Conservation (phyloP, 805 yeast species). For the Yarrowia hollandica region DNA sequence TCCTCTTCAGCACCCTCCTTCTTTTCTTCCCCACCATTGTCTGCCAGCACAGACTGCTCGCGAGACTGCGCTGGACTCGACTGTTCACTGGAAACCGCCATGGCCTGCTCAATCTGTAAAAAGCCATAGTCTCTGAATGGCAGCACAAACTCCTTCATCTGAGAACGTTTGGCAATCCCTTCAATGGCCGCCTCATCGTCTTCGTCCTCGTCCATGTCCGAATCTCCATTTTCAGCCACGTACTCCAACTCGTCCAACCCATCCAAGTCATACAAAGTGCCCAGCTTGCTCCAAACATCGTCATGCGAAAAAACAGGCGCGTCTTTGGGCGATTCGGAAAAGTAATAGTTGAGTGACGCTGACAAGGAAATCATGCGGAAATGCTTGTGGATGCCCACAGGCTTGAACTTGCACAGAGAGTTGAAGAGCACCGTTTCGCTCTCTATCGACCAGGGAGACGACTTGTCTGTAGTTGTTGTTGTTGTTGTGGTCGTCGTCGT, state of each 20-base stretch:
- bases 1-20: neutral
- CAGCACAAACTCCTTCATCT: constrained; percentile 22
- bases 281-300: constrained; percentile 61
- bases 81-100: neutral
- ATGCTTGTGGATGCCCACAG: constrained; percentile 56
- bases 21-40: neutral
- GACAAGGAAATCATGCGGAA: constrained; percentile 40
- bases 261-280: constrained; percentile 54
- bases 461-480: neutral
- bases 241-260: constrained; percentile 56
- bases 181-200: constrained; percentile 24
- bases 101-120: constrained; percentile 10
- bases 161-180: constrained; percentile 19
- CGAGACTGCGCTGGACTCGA: neutral
- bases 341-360: constrained; percentile 39
- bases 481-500: no score
- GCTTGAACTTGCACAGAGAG: constrained; percentile 64
- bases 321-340: constrained; percentile 34
- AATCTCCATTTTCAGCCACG: constrained; percentile 13
- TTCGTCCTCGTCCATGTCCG: constrained; percentile 21
- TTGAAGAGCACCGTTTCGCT: constrained; percentile 64
- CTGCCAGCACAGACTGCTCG: constrained; percentile 2
- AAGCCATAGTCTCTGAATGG: constrained; percentile 16
- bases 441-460: constrained; percentile 52
- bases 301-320: constrained; percentile 44